Conservation (phyloP, 371 early-diverging fungal species). For the Mucor ambiguus region DNA sequence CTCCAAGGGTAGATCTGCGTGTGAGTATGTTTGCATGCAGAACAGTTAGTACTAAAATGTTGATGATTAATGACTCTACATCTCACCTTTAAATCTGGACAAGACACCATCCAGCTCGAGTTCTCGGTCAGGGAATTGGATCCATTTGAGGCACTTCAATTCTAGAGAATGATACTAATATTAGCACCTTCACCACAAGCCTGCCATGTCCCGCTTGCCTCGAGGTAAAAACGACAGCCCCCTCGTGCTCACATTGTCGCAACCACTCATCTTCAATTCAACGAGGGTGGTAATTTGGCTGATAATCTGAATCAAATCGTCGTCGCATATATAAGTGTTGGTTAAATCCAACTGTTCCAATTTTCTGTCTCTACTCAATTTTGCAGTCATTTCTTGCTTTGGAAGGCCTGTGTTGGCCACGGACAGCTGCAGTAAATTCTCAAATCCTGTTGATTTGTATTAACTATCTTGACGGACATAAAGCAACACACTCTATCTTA, state of each 20-base stretch:
- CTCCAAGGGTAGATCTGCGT: conserved; percentile 35
- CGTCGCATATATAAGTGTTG: conserved; percentile 30
- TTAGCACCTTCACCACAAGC: no score
- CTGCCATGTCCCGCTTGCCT: conserved; percentile 31
- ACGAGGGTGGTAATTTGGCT: conserved; percentile 24
- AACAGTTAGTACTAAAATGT: background rate
- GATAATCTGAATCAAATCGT: conserved; percentile 29
- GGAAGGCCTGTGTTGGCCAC: conserved; percentile 25
- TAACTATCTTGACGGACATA: background rate
- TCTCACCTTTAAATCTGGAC: conserved; percentile 35
- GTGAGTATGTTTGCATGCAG: background rate
- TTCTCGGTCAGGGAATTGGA: conserved; percentile 43
- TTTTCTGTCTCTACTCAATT: background rate
- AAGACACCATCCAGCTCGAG: conserved; percentile 40
- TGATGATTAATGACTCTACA: background rate
- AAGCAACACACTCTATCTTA: no score
- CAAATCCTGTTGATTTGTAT: conserved; percentile 18
- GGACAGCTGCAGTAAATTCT: conserved; percentile 28
- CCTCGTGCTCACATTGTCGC: conserved; percentile 26
- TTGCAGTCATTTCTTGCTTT: conserved; percentile 11
- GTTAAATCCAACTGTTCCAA: conserved; percentile 35
- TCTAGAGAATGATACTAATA: conserved; percentile 16
- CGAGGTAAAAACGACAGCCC: conserved; percentile 33
- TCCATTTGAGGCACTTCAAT: conserved; percentile 24
- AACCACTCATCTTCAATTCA: conserved; percentile 37